phyloP scores from a whole-genome alignment of 331 rosid species.

The Telfairia occidentalis region DNA sequence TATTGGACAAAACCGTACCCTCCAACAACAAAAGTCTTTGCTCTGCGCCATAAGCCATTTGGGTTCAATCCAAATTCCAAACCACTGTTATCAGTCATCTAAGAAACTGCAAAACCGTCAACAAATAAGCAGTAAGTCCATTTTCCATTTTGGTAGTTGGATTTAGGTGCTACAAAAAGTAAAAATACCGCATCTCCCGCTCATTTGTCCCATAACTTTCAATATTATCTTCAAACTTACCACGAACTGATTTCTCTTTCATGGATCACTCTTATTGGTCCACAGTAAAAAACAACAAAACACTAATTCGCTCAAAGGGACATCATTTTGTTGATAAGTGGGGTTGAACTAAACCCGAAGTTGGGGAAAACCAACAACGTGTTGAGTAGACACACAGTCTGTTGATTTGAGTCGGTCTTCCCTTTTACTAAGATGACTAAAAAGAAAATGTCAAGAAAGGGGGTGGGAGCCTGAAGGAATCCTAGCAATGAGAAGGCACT shows the following conservation, averaged over 20 bases:
- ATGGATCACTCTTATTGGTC: not conserved
- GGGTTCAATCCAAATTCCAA: not conserved
- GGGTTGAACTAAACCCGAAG: not conserved
- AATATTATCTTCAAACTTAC: not conserved
- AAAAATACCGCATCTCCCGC: not conserved
- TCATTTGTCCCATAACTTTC: not conserved
- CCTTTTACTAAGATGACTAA: not conserved
- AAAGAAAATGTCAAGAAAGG: not conserved
- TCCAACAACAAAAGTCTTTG: not conserved
- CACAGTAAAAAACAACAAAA: not conserved
- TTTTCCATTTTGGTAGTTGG: not conserved
- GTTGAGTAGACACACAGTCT: not conserved
- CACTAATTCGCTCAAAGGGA: not conserved
- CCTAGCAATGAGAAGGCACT: conserved; percentile 8
- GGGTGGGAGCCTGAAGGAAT: not conserved
- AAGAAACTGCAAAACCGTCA: not conserved
- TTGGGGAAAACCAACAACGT: conserved; percentile 4
- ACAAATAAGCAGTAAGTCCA: not conserved
- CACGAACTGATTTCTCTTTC: not conserved
- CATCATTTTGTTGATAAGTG: not conserved
- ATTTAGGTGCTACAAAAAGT: not conserved
- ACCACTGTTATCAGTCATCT: not conserved
- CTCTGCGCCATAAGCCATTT: not conserved
- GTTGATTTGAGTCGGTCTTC: not conserved
- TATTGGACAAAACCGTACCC: not conserved